A percentile compares a stretch with the other conserved stretches of the same genome.
Conservation (phyloP, 73 alveolate genomes). For the Uronychia setigera region DNA sequence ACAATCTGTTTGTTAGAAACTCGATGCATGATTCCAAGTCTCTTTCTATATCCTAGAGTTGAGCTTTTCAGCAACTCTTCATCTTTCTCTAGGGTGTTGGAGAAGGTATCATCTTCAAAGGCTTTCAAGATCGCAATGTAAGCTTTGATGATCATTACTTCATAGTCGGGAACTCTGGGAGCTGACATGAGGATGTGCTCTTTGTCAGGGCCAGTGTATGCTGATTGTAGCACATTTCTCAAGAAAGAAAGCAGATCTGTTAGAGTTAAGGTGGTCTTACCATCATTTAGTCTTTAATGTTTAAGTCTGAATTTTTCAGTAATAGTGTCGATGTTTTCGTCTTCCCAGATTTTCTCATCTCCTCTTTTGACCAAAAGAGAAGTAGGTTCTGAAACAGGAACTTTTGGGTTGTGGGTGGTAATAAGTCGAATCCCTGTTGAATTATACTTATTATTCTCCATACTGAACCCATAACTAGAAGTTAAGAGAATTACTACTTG, state of each 20-base stretch:
- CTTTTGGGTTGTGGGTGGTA: constrained; percentile 34
- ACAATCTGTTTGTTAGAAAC: constrained; percentile 34
- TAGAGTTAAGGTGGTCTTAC: not conserved
- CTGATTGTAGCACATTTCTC: constrained; percentile 24
- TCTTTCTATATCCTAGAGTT: not conserved
- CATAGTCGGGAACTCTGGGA: constrained; percentile 46
- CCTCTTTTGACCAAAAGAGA: constrained; percentile 14
- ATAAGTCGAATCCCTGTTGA: constrained; percentile 35
- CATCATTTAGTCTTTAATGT: constrained; percentile 22
- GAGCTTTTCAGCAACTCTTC: not conserved
- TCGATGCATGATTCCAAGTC: constrained; percentile 52
- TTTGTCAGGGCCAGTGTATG: constrained; percentile 27
- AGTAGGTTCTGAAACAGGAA: not conserved
- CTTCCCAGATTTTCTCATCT: constrained; percentile 17
- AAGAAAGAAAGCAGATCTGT: constrained; percentile 14
- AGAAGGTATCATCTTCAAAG: constrained; percentile 16
- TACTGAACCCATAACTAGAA: constrained; percentile 36
- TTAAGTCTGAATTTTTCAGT: constrained; percentile 30
- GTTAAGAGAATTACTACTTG: constrained; percentile 15
- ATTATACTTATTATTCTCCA: constrained; percentile 34
- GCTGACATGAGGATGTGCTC: constrained; percentile 17
- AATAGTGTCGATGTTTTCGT: constrained; percentile 40
- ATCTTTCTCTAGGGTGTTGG: constrained; percentile 23
- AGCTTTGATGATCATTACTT: constrained; percentile 27
- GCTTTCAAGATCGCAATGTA: constrained; percentile 23